A percentile compares a stretch with the other conserved stretches of the same genome.
phyloP scores from a whole-genome alignment of 2,329 filamentous ascomycete species.

The Exophiala spinifera region DNA sequence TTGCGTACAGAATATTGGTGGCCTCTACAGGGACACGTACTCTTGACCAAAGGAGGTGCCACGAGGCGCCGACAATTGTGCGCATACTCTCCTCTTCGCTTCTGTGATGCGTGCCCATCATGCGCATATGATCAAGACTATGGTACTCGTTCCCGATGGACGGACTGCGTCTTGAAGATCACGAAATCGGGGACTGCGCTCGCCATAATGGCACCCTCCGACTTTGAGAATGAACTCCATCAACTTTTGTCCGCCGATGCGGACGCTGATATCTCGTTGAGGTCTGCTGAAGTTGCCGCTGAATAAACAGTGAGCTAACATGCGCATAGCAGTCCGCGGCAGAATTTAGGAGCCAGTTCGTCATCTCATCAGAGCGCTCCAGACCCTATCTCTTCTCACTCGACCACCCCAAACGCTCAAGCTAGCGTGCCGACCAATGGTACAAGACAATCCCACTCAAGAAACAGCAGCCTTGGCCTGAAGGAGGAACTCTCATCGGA shows the following conservation, averaged over 20 bases:
- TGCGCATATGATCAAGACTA: no score
- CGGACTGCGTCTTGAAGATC: neutral
- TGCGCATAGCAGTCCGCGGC: neutral
- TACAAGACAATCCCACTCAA: neutral
- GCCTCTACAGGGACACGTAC: neutral
- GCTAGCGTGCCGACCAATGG: neutral
- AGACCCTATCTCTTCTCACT: neutral
- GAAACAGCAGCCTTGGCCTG: neutral
- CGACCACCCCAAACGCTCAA: neutral
- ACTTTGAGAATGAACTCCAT: slow-evolving; percentile 6
- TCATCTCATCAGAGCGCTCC: neutral
- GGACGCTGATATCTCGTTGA: slow-evolving; percentile 16
- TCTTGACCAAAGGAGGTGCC: neutral
- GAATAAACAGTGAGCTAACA: neutral
- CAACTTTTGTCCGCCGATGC: slow-evolving; percentile 19
- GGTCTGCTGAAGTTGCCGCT: slow-evolving; percentile 2
- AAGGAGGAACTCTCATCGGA: slow-evolving; percentile 54
- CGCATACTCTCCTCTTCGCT: no score
- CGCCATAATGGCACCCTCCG: slow-evolving; percentile 5
- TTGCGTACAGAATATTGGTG: no score
- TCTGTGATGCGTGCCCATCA: neutral
- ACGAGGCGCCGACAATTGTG: no score
- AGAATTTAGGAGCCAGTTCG: neutral
- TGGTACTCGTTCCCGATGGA: neutral
- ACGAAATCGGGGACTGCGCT: neutral